Evolutionary conservation across 1,284 basidiomycete genomes (phyloP).

Genomic region (Fomitopsis betulina): DNA sequence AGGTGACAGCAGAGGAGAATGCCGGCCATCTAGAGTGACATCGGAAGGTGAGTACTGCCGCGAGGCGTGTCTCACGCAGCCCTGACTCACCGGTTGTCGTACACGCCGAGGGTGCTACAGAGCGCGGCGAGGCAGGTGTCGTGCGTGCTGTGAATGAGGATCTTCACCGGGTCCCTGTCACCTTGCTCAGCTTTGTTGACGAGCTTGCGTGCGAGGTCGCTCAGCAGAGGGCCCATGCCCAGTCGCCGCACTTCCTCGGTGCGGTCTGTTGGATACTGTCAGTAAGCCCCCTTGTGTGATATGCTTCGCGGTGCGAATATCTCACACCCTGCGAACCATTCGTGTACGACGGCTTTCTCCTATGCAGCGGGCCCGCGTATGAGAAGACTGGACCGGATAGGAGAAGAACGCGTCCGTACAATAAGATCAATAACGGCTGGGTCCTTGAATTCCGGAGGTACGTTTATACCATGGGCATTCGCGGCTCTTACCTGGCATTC

Average conservation of each 20-base stretch:
- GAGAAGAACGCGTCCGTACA: slow-evolving; percentile 34
- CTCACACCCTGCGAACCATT: slow-evolving; percentile 67
- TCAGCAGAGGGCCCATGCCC: slow-evolving; percentile 72
- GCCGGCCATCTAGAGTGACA: slow-evolving; percentile 57
- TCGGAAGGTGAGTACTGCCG: background rate
- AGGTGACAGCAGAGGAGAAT: slow-evolving; percentile 69
- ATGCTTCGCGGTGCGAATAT: slow-evolving; percentile 7
- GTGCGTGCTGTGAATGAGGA: slow-evolving; percentile 71
- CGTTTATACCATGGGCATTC: slow-evolving; percentile 62
- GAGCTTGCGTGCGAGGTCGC: slow-evolving; percentile 61
- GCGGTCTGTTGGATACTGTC: slow-evolving; percentile 43
- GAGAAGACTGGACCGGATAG: background rate
- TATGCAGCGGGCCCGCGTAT: slow-evolving; percentile 23
- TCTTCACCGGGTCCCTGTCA: slow-evolving; percentile 45
- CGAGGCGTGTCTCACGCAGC: background rate
- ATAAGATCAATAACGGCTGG: slow-evolving; percentile 51
- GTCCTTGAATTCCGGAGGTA: slow-evolving; percentile 69
- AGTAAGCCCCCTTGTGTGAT: background rate
- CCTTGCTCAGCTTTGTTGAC: slow-evolving; percentile 43
- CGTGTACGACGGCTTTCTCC: slow-evolving; percentile 71
- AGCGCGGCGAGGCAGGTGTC: slow-evolving; percentile 74
- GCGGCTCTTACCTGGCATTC: slow-evolving; percentile 55
- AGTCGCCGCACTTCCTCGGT: slow-evolving; percentile 71
- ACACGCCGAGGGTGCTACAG: slow-evolving; percentile 67
- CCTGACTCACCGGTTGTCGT: slow-evolving; percentile 57